Evolutionary conservation across 352 stramenopile genomes (phyloP).

Genomic region (Hyaloperonospora arabidopsidis): DNA sequence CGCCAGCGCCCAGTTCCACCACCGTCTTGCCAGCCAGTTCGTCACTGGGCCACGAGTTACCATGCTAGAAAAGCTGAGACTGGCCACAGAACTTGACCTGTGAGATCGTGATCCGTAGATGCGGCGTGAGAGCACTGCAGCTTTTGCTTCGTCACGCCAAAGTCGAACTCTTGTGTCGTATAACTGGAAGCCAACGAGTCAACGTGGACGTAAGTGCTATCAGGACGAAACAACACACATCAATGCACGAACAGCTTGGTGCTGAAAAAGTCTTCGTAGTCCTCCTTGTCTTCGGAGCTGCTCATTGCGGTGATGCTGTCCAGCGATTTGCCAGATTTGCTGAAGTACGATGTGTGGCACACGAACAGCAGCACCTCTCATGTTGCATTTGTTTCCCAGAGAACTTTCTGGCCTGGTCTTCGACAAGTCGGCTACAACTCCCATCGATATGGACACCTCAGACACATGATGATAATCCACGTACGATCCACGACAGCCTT

Average conservation of each 20-base stretch:
- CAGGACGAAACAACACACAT: neutral
- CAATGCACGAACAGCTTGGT: slow-evolving; percentile 38
- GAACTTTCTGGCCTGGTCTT: neutral
- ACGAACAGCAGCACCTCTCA: neutral
- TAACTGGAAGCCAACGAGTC: slow-evolving; percentile 25
- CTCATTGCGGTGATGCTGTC: slow-evolving; percentile 6
- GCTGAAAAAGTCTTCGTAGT: slow-evolving; percentile 49
- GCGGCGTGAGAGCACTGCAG: slow-evolving; percentile 43
- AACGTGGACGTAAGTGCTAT: neutral
- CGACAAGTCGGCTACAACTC: slow-evolving; percentile 40
- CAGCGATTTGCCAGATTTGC: too few relatives aligned
- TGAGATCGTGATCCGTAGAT: slow-evolving; percentile 69
- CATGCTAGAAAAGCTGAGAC: slow-evolving; percentile 58
- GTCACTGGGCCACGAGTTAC: slow-evolving; percentile 29
- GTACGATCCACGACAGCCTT: slow-evolving; percentile 81
- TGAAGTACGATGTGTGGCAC: too few relatives aligned
- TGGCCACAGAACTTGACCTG: slow-evolving; percentile 70
- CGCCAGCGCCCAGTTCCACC: slow-evolving; percentile 46
- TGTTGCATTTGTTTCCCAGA: neutral
- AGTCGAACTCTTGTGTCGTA: slow-evolving; percentile 39
- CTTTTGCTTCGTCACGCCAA: slow-evolving; percentile 37
- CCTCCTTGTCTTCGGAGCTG: slow-evolving; percentile 13
- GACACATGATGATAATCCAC: slow-evolving; percentile 75
- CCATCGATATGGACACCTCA: slow-evolving; percentile 67
- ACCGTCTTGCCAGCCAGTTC: slow-evolving; percentile 41